Percentiles rank a stretch among this genome's conserved stretches.
These are phyloP conservation scores for Sclerotinia glacialis DNA, from an alignment of 2,329 filamentous ascomycete genomes.

Conservation along the genomic window DNA sequence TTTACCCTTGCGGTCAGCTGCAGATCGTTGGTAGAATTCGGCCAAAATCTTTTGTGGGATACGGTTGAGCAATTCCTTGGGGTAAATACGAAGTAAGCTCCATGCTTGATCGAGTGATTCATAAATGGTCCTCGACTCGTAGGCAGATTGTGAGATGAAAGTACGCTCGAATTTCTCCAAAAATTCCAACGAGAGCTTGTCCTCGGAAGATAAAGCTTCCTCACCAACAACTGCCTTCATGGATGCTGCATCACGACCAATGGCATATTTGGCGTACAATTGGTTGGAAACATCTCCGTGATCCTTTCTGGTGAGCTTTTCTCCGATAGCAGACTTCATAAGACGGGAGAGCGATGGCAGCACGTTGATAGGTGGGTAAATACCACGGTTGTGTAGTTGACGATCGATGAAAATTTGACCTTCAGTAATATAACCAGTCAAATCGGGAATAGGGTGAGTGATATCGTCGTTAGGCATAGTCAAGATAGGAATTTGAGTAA, in stretches of 20 bases:
- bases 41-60: slow-evolving; percentile 80
- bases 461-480: slow-evolving; percentile 99
- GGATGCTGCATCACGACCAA: slow-evolving; percentile 93
- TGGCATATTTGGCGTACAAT: slow-evolving; percentile 98
- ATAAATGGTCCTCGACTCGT: slow-evolving; percentile 87
- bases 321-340: slow-evolving; percentile 99
- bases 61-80: slow-evolving; percentile 96
- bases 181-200: slow-evolving; percentile 97
- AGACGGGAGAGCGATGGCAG: slow-evolving; percentile 95
- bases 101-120: slow-evolving; percentile 95
- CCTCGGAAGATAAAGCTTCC: slow-evolving; percentile 90
- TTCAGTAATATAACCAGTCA: slow-evolving; percentile 99
- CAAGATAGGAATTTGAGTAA: slow-evolving; percentile 97
- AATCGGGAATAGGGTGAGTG: slow-evolving; percentile 96
- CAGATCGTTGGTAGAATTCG: slow-evolving; percentile 74
- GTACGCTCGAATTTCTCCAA: slow-evolving; percentile 96
- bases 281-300: slow-evolving; percentile 99
- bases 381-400: slow-evolving; percentile 89
- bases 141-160: slow-evolving; percentile 88
- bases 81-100: slow-evolving; percentile 94
- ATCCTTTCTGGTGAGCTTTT: slow-evolving; percentile 93
- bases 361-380: slow-evolving; percentile 99
- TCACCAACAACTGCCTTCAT: slow-evolving; percentile 99
- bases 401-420: slow-evolving; percentile 98
- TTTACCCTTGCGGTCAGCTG: slow-evolving; percentile 62